phyloP scores from a whole-genome alignment of 2,329 filamentous ascomycete species.

The Penicillium carneum region DNA sequence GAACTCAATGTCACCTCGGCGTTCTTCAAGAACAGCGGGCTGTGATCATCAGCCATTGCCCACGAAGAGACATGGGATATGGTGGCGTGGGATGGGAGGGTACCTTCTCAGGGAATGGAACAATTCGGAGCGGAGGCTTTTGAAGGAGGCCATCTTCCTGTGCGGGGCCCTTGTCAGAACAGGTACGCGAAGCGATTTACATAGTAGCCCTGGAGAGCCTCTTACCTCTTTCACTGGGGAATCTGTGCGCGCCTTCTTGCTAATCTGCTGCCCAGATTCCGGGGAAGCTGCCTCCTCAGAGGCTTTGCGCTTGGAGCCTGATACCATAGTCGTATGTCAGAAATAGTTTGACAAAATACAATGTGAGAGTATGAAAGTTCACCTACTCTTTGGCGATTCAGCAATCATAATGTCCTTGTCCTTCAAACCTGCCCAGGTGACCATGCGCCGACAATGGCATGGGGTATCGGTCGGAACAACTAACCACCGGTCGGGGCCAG shows the following conservation, averaged over 20 bases:
- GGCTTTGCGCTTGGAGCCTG: slow-evolving; percentile 58
- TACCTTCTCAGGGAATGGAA: slow-evolving; percentile 90
- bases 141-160: slow-evolving; percentile 51
- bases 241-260: slow-evolving; percentile 59
- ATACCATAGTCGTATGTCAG: background rate
- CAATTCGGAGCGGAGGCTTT: slow-evolving; percentile 66
- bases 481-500: slow-evolving; percentile 32
- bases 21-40: slow-evolving; percentile 91
- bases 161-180: slow-evolving; percentile 23
- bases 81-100: slow-evolving; percentile 24
- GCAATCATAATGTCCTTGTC: slow-evolving; percentile 26
- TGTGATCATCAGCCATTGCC: slow-evolving; percentile 48
- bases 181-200: background rate
- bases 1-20: slow-evolving; percentile 93
- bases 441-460: slow-evolving; percentile 15
- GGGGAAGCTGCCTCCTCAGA: slow-evolving; percentile 57
- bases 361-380: background rate
- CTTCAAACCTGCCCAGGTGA: slow-evolving; percentile 5
- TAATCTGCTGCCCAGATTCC: slow-evolving; percentile 50
- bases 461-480: slow-evolving; percentile 24
- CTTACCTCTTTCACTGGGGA: slow-evolving; percentile 53
- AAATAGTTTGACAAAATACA: background rate
- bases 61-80: slow-evolving; percentile 3
- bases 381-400: slow-evolving; percentile 48
- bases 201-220: background rate